phyloP scores from a whole-genome alignment of 2,329 filamentous ascomycete species.

The Hypoxylon sp. region DNA sequence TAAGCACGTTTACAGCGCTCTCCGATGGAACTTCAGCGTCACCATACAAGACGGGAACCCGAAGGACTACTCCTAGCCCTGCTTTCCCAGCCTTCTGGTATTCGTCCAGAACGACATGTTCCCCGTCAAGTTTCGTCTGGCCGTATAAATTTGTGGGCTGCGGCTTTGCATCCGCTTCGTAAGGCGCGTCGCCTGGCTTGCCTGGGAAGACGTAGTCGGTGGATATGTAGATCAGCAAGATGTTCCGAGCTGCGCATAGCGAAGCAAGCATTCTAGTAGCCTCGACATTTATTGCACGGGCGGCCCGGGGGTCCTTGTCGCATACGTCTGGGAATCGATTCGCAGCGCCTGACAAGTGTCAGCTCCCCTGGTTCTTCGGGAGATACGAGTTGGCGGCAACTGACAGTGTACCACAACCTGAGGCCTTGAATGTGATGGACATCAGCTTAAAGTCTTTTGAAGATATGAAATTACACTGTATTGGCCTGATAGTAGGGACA shows the following conservation, averaged over 20 bases:
- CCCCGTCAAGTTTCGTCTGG: conserved; percentile 71
- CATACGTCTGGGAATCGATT: conserved; percentile 91
- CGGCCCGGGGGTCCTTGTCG: conserved; percentile 80
- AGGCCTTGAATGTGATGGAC: conserved; percentile 63
- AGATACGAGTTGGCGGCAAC: conserved; percentile 47
- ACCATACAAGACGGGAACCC: conserved; percentile 88
- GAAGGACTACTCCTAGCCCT: conserved; percentile 75
- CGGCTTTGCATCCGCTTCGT: conserved; percentile 73
- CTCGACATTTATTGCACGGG: conserved; percentile 78
- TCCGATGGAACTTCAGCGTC: conserved; percentile 76
- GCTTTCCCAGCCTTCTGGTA: conserved; percentile 62
- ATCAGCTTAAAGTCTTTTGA: conserved; percentile 25
- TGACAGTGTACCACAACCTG: conserved; percentile 84
- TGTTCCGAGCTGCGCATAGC: conserved; percentile 71
- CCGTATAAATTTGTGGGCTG: conserved; percentile 82
- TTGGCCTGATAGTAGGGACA: conserved; percentile 13
- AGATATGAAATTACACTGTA: neutral
- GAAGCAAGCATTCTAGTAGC: conserved; percentile 76
- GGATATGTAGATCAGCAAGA: conserved; percentile 81
- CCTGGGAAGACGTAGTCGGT: conserved; percentile 87
- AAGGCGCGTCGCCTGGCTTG: conserved; percentile 83
- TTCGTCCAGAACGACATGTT: conserved; percentile 73
- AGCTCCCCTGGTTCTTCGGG: conserved; percentile 6
- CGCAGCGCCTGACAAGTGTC: conserved; percentile 74
- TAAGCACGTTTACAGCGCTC: conserved; percentile 84